Conservation (phyloP, 192 early-diverging fungal genomes). For the Mortierella claussenii region DNA sequence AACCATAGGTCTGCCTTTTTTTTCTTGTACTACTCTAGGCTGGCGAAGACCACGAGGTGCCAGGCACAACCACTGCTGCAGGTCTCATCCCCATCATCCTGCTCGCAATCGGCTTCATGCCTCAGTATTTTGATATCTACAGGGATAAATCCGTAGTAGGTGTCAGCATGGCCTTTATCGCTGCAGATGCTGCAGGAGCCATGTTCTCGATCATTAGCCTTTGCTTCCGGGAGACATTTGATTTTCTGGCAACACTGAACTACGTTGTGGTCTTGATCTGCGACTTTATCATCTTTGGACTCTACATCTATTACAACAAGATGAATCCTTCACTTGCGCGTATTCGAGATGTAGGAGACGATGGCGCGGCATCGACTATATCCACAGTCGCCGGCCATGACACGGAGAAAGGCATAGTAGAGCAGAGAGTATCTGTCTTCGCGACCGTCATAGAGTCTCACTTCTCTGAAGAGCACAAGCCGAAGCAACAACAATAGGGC, state of each 20-base stretch:
- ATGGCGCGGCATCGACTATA: background rate
- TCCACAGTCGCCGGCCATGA: too few relatives aligned
- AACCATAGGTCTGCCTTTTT: background rate
- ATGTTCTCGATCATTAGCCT: constrained; percentile 58
- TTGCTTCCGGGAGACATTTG: constrained; percentile 16
- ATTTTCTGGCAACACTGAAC: constrained; percentile 29
- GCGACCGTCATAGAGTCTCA: background rate
- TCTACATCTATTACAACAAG: constrained; percentile 32
- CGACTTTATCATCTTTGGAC: constrained; percentile 23
- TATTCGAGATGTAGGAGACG: background rate
- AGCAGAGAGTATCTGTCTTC: background rate
- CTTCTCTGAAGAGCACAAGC: background rate
- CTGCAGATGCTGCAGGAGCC: constrained; percentile 51
- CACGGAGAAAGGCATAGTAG: background rate
- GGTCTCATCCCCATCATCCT: constrained; percentile 55
- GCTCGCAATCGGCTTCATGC: constrained; percentile 52
- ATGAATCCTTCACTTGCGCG: constrained; percentile 16
- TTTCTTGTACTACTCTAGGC: constrained; percentile 8
- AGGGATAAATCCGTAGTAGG: constrained; percentile 47
- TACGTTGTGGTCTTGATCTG: constrained; percentile 42
- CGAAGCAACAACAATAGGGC: background rate
- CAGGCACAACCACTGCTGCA: constrained; percentile 40
- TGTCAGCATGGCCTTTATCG: constrained; percentile 55
- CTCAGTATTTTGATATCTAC: constrained; percentile 58
- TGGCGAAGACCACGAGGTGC: constrained; percentile 23